A percentile compares a stretch with the other conserved stretches of the same genome.
These are phyloP conservation scores for Didymellaceae sp. DNA, from an alignment of 2,329 filamentous ascomycete species.

Conservation along the genomic window DNA sequence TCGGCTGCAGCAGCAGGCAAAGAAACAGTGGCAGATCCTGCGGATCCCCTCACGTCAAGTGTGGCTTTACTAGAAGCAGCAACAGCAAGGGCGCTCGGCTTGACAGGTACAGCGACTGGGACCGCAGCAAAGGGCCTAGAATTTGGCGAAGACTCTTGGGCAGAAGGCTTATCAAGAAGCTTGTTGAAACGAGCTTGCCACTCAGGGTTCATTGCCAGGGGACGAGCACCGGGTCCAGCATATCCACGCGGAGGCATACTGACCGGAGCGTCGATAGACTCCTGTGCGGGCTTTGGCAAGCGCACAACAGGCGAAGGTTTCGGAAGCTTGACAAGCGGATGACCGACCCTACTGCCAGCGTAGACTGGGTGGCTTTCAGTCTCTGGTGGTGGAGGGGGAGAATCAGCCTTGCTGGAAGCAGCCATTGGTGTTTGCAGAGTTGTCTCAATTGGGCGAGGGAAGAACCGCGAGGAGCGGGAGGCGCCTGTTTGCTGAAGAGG, in stretches of 20 bases:
- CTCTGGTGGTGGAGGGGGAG: constrained; percentile 66
- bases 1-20: constrained; percentile 57
- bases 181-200: constrained; percentile 89
- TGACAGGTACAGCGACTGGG: constrained; percentile 48
- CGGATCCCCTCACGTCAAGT: constrained; percentile 58
- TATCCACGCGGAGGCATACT: constrained; percentile 46
- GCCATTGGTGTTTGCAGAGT: constrained; percentile 23
- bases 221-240: constrained; percentile 43
- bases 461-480: constrained; percentile 47
- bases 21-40: constrained; percentile 71
- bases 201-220: constrained; percentile 53
- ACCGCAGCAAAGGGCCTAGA: constrained; percentile 16
- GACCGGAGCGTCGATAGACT: constrained; percentile 47
- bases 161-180: constrained; percentile 68
- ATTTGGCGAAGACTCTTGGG: constrained; percentile 37
- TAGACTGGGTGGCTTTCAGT: constrained; percentile 76
- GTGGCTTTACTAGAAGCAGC: constrained; percentile 70
- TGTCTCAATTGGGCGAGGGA: constrained; percentile 40
- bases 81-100: constrained; percentile 61
- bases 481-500: constrained; percentile 35
- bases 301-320: constrained; percentile 77
- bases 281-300: constrained; percentile 68
- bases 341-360: constrained; percentile 66
- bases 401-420: constrained; percentile 36
- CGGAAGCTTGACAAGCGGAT: constrained; percentile 74